These are phyloP conservation scores for Puccinia triticina DNA, from an alignment of 1,284 basidiomycete species.

Conservation along the genomic window DNA sequence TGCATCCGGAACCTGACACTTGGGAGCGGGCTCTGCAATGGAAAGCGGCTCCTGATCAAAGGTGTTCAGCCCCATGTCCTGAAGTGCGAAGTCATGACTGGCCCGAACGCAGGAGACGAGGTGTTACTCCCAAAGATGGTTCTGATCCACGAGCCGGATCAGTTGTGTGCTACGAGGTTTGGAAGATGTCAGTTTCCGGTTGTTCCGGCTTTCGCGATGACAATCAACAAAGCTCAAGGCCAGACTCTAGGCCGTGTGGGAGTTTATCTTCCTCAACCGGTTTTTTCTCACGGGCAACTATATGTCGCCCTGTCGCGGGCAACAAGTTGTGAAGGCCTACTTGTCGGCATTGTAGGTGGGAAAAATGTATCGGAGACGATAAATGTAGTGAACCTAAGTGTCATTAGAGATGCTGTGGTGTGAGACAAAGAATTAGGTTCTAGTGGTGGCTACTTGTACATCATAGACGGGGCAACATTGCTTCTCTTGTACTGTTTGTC, in stretches of 20 bases:
- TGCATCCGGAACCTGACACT: conserved; percentile 2
- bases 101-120: background rate
- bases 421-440: no score
- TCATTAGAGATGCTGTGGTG: no score
- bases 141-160: background rate
- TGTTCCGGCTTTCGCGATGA: conserved; percentile 62
- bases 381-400: no score
- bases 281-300: conserved; percentile 33
- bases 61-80: background rate
- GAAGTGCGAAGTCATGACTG: background rate
- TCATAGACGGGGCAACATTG: no score
- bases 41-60: background rate
- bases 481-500: no score
- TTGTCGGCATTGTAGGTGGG: background rate
- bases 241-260: conserved; percentile 61
- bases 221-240: conserved; percentile 64
- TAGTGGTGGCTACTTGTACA: no score
- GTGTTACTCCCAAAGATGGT: conserved; percentile 14
- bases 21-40: background rate
- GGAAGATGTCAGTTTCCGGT: conserved; percentile 62
- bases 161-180: conserved; percentile 52
- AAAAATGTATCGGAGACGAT: no score
- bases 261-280: conserved; percentile 58
- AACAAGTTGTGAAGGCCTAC: background rate
- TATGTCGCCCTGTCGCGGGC: conserved; percentile 30